phyloP scores from a whole-genome alignment of 768 basidiomycete genomes.

The Cyclocybe aegerita region DNA sequence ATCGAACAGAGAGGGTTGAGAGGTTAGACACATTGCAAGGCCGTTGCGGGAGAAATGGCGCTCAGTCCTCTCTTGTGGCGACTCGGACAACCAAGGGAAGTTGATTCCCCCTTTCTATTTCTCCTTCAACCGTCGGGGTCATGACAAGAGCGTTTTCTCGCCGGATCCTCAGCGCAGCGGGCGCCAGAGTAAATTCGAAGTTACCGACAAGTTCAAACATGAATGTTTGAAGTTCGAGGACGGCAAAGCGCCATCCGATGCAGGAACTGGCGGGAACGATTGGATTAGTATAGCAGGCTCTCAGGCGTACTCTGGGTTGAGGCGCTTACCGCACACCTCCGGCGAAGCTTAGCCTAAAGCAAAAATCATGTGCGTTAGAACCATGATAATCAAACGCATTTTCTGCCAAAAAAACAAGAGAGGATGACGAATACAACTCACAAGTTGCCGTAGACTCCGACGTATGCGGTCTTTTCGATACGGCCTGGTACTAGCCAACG shows the following conservation, averaged over 20 bases:
- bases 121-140: conserved; percentile 41
- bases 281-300: neutral
- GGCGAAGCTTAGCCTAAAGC: conserved; percentile 28
- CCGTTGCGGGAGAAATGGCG: neutral
- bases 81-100: conserved; percentile 38
- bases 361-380: too few species aligned
- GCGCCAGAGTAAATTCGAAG: conserved; percentile 50
- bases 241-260: conserved; percentile 39
- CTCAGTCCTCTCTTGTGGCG: conserved; percentile 24
- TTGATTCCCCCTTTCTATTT: conserved; percentile 40
- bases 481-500: conserved; percentile 46
- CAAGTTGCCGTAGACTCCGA: conserved; percentile 51
- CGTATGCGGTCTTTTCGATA: conserved; percentile 35
- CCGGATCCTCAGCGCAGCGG: conserved; percentile 32
- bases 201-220: conserved; percentile 52
- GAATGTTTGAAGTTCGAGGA: conserved; percentile 58
- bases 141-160: conserved; percentile 40
- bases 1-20: neutral
- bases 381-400: neutral
- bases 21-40: too few species aligned
- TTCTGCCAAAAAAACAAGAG: neutral
- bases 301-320: neutral
- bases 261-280: conserved; percentile 23
- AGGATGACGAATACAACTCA: conserved; percentile 19
- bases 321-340: conserved; percentile 28